Base-by-base conservation (phyloP, 2,329 filamentous ascomycete genomes). In the Lomentospora prolificans region DNA sequence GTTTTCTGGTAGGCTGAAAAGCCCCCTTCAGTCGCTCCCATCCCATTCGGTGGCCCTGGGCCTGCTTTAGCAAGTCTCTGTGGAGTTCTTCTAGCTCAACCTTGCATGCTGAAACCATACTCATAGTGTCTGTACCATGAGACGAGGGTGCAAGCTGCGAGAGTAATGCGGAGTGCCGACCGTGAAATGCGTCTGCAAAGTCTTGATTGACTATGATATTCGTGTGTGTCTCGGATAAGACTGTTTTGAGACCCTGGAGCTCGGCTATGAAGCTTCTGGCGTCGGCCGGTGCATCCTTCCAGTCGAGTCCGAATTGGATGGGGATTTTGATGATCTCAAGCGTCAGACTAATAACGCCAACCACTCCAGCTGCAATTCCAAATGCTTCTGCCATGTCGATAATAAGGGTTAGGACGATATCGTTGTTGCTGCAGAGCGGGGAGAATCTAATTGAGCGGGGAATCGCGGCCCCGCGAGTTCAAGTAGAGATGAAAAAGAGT, bases 141-240 rank as follows among this genome's bases (percentile, higher is more conserved):
- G 22, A 24, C 24, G 14, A 0, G 39, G 27, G 3, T 9, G 30
- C 50, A 17, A 59, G 17, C 10, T 57, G 41, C 12, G 53, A 59
- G 22, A 63, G 33, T 5, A 64, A 48, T 12, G 58, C 51, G 3
- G 63, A 65, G 6, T 56, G 57, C 4, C 31, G 57, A 39, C 59
- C 57, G 7, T 60, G 31, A 22, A 65, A 64, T 4, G 62, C 62
- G 31, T 56, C 54, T 19, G 41, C 57, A 17, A 64, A 65, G 14
- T 64, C 59, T 1, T 52, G 19, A 53, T 64, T 58, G 2, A 57
- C 25, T 19, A 30, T 33, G 41, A 62, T 30, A 25, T 58, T 57
- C 2, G 24, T 41, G 12, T 58, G 22, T 1, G 53, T 57, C 31
- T 61, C 58, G 14, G 25, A 58, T 1, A 61, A 52, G 46, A 57